These are phyloP conservation scores for Coix lacrymajobi DNA, from an alignment of 176 grass and related monocot species.

Conservation along the genomic window DNA sequence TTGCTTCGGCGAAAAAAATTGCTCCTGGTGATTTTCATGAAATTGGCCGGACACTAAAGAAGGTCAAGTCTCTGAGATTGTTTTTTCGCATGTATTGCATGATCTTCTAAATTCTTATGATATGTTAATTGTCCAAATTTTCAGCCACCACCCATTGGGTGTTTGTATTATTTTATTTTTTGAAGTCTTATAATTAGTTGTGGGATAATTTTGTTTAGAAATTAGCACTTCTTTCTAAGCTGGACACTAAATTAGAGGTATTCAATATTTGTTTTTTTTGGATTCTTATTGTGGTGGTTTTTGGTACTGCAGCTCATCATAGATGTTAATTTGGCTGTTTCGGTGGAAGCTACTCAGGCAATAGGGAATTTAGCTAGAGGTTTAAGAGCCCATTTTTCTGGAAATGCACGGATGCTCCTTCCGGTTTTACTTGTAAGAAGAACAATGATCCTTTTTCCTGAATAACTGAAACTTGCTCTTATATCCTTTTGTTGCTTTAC, in stretches of 20 bases:
- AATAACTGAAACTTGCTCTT: neutral
- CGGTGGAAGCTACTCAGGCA: slow-evolving; percentile 88
- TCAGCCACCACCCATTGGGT: neutral
- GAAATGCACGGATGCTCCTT: slow-evolving; percentile 81
- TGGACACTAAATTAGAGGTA: neutral
- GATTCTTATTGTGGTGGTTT: neutral
- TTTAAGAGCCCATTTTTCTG: slow-evolving; percentile 85
- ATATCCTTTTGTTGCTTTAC: neutral
- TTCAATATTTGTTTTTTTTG: neutral
- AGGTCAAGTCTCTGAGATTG: slow-evolving; percentile 44
- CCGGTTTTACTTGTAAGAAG: slow-evolving; percentile 90
- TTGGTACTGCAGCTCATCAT: slow-evolving; percentile 67
- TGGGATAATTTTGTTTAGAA: neutral
- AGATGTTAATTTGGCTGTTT: slow-evolving; percentile 96
- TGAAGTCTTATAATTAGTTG: neutral
- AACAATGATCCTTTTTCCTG: neutral
- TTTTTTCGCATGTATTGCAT: neutral
- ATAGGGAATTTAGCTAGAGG: slow-evolving; percentile 94
- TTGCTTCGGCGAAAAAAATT: slow-evolving; percentile 92
- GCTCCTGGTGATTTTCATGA: slow-evolving; percentile 94
- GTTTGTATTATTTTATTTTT: neutral
- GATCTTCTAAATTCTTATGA: neutral
- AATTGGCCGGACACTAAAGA: slow-evolving; percentile 89
- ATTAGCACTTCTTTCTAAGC: neutral
- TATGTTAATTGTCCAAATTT: neutral